Conservation (phyloP, 1,139 yeast species). For the Saccharomycopsis hybrid region DNA sequence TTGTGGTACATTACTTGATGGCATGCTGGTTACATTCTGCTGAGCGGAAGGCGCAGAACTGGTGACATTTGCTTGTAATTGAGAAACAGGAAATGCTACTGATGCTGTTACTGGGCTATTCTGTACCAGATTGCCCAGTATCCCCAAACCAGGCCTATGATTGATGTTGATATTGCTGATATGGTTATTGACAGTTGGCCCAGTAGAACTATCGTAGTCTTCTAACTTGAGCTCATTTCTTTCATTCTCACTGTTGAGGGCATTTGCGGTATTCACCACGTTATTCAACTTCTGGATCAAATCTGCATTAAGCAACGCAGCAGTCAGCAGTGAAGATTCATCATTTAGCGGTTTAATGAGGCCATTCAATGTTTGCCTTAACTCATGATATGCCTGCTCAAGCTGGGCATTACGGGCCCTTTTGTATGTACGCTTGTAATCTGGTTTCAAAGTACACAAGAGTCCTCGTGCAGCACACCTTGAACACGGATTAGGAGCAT, state of each 20-base stretch:
- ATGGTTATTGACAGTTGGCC: background rate
- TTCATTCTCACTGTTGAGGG: constrained; percentile 7
- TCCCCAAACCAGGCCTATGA: no score
- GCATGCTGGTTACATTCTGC: background rate
- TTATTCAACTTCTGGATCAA: constrained; percentile 16
- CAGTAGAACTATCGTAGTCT: background rate
- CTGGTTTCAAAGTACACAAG: constrained; percentile 67
- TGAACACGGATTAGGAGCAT: constrained; percentile 75
- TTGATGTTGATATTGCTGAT: background rate
- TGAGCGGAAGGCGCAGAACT: background rate
- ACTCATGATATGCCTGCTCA: constrained; percentile 68
- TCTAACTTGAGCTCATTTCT: background rate
- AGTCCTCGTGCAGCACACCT: constrained; percentile 68
- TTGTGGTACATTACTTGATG: no score
- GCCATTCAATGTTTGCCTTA: constrained; percentile 45
- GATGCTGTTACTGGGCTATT: no score
- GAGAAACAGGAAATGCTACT: no score
- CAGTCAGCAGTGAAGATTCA: background rate
- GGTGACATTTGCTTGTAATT: background rate
- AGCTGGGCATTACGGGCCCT: constrained; percentile 80
- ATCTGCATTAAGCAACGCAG: constrained; percentile 13
- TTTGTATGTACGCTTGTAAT: constrained; percentile 82
- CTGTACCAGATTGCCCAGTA: no score
- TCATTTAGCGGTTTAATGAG: constrained; percentile 16
- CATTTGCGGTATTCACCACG: constrained; percentile 18